Percentiles rank a stretch among this genome's conserved stretches.
Evolutionary conservation across 2,329 filamentous ascomycete genomes (phyloP).

Genomic region (Hymenoscyphus repandus): DNA sequence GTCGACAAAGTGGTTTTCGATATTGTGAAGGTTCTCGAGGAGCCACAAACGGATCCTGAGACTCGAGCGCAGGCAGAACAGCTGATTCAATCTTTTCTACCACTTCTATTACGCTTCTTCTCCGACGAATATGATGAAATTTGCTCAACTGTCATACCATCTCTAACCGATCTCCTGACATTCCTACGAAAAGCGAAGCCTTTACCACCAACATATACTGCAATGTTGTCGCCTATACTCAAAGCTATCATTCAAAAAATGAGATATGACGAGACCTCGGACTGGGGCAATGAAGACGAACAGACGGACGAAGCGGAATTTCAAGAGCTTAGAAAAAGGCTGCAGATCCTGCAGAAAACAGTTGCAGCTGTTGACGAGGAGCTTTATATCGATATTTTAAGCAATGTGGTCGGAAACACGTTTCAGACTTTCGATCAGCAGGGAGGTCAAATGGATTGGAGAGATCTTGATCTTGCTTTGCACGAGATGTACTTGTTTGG

Average conservation of each 20-base stretch:
- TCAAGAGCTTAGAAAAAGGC: conserved; percentile 82
- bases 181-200: conserved; percentile 78
- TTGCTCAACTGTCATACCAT: conserved; percentile 91
- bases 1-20: conserved; percentile 87
- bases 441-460: conserved; percentile 78
- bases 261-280: conserved; percentile 92
- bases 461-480: conserved; percentile 87
- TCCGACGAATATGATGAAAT: conserved; percentile 98
- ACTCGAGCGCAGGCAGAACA: conserved; percentile 72
- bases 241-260: conserved; percentile 93
- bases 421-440: conserved; percentile 75
- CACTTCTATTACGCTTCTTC: conserved; percentile 87
- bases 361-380: conserved; percentile 83
- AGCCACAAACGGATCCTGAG: conserved; percentile 52
- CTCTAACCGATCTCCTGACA: conserved; percentile 84
- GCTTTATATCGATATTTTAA: conserved; percentile 84
- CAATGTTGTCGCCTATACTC: conserved; percentile 80
- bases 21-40: conserved; percentile 80
- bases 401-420: conserved; percentile 79
- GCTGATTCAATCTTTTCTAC: conserved; percentile 76
- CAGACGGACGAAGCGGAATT: conserved; percentile 97
- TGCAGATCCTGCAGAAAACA: conserved; percentile 88
- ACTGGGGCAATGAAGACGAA: conserved; percentile 90
- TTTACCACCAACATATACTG: conserved; percentile 69
- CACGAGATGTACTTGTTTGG: conserved; percentile 96